Percentiles rank a stretch among this genome's conserved stretches.
Evolutionary conservation across 1,139 yeast species (phyloP).

Genomic region (Kodamaea anthophila): DNA sequence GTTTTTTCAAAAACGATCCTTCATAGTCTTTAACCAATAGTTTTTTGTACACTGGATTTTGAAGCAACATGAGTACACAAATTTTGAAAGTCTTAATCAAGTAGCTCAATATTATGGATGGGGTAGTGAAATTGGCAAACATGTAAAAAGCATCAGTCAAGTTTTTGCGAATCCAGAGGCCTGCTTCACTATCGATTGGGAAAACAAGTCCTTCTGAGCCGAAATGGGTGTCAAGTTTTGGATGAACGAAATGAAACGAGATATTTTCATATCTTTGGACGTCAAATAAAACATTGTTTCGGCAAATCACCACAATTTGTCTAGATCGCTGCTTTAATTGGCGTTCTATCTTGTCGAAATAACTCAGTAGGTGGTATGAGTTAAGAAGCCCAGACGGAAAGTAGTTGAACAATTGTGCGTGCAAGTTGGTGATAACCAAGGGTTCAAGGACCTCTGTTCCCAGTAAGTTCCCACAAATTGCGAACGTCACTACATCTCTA

Average conservation of each 20-base stretch:
- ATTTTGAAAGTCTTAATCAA: slow-evolving; percentile 6
- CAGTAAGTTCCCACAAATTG: slow-evolving; percentile 11
- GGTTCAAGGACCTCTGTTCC: slow-evolving; percentile 12
- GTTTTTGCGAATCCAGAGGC: slow-evolving; percentile 10
- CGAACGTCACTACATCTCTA: slow-evolving; percentile 7
- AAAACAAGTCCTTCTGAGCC: slow-evolving; percentile 10
- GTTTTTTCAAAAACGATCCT: slow-evolving; percentile 3
- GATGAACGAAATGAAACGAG: slow-evolving; percentile 13
- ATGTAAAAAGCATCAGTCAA: slow-evolving; percentile 5
- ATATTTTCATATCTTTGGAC: slow-evolving; percentile 15
- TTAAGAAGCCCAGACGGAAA: slow-evolving; percentile 12
- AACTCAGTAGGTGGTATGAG: slow-evolving; percentile 8
- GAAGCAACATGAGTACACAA: slow-evolving; percentile 6
- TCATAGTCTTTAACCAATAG: slow-evolving; percentile 5
- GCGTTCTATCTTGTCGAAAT: slow-evolving; percentile 9
- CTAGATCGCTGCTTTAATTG: slow-evolving; percentile 5
- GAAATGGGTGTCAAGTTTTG: slow-evolving; percentile 13
- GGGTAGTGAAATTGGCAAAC: slow-evolving; percentile 4
- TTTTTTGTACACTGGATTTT: slow-evolving; percentile 5
- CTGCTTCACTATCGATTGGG: slow-evolving; percentile 21
- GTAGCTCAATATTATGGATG: slow-evolving; percentile 5
- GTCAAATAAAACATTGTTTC: slow-evolving; percentile 8
- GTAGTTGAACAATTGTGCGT: slow-evolving; percentile 8
- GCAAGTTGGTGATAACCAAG: slow-evolving; percentile 9
- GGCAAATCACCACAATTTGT: slow-evolving; percentile 9